Evolutionary conservation across 768 basidiomycete genomes (phyloP).

Genomic region (Filobasidium floriforme): DNA sequence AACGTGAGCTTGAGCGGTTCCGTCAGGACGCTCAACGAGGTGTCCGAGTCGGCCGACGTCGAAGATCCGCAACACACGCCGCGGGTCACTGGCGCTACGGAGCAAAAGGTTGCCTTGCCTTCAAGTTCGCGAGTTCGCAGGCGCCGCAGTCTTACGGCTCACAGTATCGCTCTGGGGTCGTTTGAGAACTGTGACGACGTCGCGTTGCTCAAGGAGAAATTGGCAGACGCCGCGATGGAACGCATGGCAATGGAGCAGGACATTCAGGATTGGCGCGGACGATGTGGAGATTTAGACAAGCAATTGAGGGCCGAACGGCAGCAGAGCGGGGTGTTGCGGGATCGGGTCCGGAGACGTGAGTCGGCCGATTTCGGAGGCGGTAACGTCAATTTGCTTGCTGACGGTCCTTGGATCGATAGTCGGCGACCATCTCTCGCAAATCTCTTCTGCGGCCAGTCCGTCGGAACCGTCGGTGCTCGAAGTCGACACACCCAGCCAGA

Average conservation of each 20-base stretch:
- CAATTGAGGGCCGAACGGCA: slow-evolving; percentile 1
- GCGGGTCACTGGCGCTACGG: not conserved
- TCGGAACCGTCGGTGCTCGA: not conserved
- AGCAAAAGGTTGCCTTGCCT: not conserved
- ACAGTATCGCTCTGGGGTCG: not conserved
- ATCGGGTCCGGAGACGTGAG: not conserved
- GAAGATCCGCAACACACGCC: not conserved
- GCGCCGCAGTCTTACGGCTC: not conserved
- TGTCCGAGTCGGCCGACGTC: not conserved
- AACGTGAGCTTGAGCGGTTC: not conserved
- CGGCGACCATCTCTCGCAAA: slow-evolving; percentile 5
- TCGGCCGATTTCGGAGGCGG: not conserved
- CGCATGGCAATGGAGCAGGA: slow-evolving; percentile 8
- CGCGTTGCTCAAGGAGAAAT: not conserved
- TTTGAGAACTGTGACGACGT: not conserved
- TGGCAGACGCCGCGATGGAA: slow-evolving; percentile 2
- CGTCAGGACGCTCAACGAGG: slow-evolving; percentile 2
- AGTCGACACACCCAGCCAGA: not conserved
- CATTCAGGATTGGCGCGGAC: slow-evolving; percentile 4
- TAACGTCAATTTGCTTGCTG: not conserved
- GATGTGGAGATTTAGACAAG: slow-evolving; percentile 6
- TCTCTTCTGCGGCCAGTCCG: not conserved
- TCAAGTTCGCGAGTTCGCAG: not conserved
- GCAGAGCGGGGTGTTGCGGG: not conserved
- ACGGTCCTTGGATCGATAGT: not conserved